Base-by-base conservation (phyloP, 441 rosid species). In the Cnidoscolus chayamansa region DNA sequence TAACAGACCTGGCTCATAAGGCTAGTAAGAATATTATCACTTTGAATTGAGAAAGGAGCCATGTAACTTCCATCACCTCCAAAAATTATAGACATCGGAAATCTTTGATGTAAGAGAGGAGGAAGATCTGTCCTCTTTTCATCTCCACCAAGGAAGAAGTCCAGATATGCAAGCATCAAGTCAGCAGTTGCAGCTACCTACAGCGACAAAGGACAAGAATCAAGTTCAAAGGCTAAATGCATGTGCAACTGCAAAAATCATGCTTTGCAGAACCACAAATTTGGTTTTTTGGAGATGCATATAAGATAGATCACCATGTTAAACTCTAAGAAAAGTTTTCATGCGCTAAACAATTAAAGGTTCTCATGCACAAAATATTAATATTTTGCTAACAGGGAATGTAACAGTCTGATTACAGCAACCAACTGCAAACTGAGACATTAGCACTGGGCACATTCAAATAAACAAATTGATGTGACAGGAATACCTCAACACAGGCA, bases 21-120 rank as follows among this genome's bases (percentile, higher is more conserved):
- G 83, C 89, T 90, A 63, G 95, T 92, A 73, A 92, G 96, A 79
- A 90, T 86, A 76, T 88, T 96, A 82, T 96, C 99, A 74, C 88
- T 90, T 83, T 93, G 97, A 78, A 96, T 90, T 63, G 93, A 92
- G 85, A 96, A 90, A 63, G 99, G 98, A 77, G 97, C 91, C 94
- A 92, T 90, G 80, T 88, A 96, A 81, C 98, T 96, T 83, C 99
- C 98, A 79, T 96, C 96, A 74, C 99, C 99, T 76, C 98, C 99
- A 85, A 92, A 94, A 72, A 90, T 77, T 73, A 96, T 79, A 71
- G 97, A 84, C 84, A 89, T 83, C 43, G 99, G 98, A 78, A 87
- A 87, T 80, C 96, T 88, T 78, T 92, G 96, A 76, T 68, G 80
- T 45, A 94, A 89, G 54, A 81, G 87, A 78, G 97, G 96, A 77